Base-by-base conservation (phyloP, 1,139 yeast genomes). In the Trichomonascaceae sp. region DNA sequence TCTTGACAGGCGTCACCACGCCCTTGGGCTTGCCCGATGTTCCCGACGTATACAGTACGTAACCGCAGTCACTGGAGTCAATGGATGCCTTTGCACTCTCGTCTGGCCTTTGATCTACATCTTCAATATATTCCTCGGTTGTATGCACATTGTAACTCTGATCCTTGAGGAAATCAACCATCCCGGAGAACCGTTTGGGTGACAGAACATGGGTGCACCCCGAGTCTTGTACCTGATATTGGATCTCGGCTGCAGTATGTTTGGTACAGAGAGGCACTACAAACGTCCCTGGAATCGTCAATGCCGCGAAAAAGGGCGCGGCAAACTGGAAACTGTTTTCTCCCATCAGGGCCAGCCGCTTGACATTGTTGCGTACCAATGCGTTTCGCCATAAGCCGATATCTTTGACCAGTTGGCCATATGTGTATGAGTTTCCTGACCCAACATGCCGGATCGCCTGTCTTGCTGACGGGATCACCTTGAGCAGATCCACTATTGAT, bases 1-100 rank as follows among this genome's bases (percentile, higher is more conserved):
- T 56, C 13, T 42, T 42, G 26, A 56, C 44, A 15, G 62, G 56
- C 11, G 59, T 54, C 5, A 57, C 54, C 8, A 56, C 62, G 16
- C 62, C 62, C 36, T 57, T 57, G 15, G 62, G 62, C 29, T 48
- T 51, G 16, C 62, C 62, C 3, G 60, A 54, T 2, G 62, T 57
- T 5, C 62, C 62, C 8, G 60, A 55, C 1, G 62, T 57, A 44
- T 57, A 57, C 23, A 57, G 44, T 43, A 57, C 56, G 36, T 56
- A 51, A n/a, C 59, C 58, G 3, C 50, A 30, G 13, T 37, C 27
- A 8, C 33, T 26, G 8, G 36, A 27, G 14, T 31, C 33, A 3
- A 25, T 8, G 13, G 26, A 16, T 17, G 29, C 9, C 26, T 16
- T 27, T 16, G 29, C 6, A 16, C 16, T 4, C 14, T 9, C 16